These are phyloP conservation scores for Aspergillus fumigatus DNA, from an alignment of 2,329 filamentous ascomycete genomes.

Conservation along the genomic window DNA sequence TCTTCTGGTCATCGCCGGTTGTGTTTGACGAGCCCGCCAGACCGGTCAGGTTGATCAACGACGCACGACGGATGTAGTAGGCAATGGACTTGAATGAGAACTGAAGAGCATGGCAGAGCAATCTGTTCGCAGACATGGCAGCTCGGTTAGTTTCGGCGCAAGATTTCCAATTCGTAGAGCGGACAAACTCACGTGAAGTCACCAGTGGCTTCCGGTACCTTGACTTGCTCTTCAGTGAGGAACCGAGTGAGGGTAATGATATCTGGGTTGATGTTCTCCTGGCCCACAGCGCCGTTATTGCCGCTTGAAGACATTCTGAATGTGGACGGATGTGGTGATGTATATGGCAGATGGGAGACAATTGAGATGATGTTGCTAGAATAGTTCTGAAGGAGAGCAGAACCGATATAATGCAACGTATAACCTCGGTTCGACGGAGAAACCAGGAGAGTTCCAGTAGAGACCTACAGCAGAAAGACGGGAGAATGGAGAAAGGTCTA, in stretches of 20 bases:
- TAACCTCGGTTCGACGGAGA: conserved; percentile 30
- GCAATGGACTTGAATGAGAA: conserved; percentile 99
- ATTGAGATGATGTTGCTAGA: not conserved
- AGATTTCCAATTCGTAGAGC: not conserved
- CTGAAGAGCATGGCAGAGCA: conserved; percentile 94
- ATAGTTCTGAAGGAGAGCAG: not conserved
- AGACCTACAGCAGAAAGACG: not conserved
- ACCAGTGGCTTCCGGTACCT: conserved; percentile 90
- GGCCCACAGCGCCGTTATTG: conserved; percentile 46
- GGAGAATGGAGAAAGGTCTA: not conserved
- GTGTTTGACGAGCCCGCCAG: conserved; percentile 91
- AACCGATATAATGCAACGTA: conserved; percentile 4
- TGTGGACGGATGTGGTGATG: conserved; percentile 4
- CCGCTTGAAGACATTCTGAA: conserved; percentile 36
- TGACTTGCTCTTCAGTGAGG: conserved; percentile 91
- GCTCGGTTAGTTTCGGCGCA: not conserved
- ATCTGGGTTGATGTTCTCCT: conserved; percentile 87
- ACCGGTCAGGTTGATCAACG: conserved; percentile 90
- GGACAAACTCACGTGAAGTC: conserved; percentile 80
- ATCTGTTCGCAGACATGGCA: conserved; percentile 46
- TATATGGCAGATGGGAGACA: not conserved
- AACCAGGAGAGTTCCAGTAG: conserved; percentile 10
- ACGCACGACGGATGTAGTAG: conserved; percentile 96
- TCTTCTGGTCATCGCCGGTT: conserved; percentile 98
- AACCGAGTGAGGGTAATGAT: conserved; percentile 94